A percentile compares a stretch with the other conserved stretches of the same genome.
phyloP scores from a whole-genome alignment of 768 basidiomycete species.

The Suillus tomentosus region DNA sequence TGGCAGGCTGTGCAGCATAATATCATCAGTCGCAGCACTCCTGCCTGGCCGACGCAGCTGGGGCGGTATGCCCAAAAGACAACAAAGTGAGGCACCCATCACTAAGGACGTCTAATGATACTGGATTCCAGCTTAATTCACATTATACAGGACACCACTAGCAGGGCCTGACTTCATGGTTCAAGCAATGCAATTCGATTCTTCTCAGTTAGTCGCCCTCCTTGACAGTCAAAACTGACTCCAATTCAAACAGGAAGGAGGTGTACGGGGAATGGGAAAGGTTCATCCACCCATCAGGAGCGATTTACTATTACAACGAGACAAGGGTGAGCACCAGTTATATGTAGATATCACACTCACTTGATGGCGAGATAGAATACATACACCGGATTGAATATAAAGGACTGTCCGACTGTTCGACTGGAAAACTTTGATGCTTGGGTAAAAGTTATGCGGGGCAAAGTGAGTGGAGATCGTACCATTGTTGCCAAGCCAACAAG shows the following conservation, averaged over 20 bases:
- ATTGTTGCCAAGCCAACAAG: not conserved
- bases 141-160: not conserved
- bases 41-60: not conserved
- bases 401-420: not conserved
- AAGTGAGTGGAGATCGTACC: accelerated
- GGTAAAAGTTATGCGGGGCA: not conserved
- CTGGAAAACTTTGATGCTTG: not conserved
- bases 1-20: no score
- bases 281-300: not conserved
- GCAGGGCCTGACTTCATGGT: not conserved
- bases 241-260: not conserved
- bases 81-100: not conserved
- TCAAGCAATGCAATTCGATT: not conserved
- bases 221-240: not conserved
- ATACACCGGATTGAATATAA: not conserved
- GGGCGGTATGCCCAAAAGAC: not conserved
- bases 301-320: not conserved
- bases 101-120: not conserved
- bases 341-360: not conserved
- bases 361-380: not conserved
- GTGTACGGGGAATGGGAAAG: not conserved
- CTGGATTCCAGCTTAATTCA: not conserved
- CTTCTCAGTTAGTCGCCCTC: not conserved
- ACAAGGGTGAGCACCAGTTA: not conserved
- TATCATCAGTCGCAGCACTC: not conserved